These are phyloP conservation scores for Lipomyces yarrowii DNA, from an alignment of 1,139 yeast genomes.

Conservation along the genomic window DNA sequence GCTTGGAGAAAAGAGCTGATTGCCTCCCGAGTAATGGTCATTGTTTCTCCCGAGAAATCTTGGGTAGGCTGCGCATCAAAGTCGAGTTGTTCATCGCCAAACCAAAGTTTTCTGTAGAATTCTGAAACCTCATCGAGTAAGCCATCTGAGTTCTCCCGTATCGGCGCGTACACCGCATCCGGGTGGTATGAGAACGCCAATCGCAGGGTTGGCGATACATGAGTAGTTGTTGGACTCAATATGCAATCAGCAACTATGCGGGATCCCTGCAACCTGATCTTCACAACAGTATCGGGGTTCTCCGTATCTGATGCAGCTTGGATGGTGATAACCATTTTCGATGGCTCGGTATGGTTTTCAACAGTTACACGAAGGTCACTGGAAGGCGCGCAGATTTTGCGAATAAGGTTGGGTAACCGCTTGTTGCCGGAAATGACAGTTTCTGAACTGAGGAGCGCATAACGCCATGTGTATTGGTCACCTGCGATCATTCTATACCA, in stretches of 20 bases:
- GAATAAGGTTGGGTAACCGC: constrained; percentile 77
- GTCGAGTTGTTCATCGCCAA: constrained; percentile 63
- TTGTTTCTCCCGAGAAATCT: constrained; percentile 68
- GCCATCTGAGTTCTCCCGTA: constrained; percentile 83
- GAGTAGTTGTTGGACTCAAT: constrained; percentile 77
- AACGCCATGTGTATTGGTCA: constrained; percentile 78
- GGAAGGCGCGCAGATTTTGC: constrained; percentile 76
- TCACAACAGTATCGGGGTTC: constrained; percentile 70
- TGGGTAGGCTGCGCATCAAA: constrained; percentile 61
- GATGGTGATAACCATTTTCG: constrained; percentile 66
- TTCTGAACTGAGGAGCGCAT: constrained; percentile 78
- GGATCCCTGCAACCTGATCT: constrained; percentile 79
- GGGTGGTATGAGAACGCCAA: constrained; percentile 80
- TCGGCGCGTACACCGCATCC: constrained; percentile 91
- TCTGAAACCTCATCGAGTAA: constrained; percentile 92
- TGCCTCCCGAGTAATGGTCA: constrained; percentile 70
- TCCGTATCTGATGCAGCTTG: constrained; percentile 52
- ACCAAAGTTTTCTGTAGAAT: constrained; percentile 98
- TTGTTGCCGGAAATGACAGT: constrained; percentile 83
- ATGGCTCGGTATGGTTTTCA: constrained; percentile 38
- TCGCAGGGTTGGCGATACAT: constrained; percentile 79
- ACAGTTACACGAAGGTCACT: constrained; percentile 32
- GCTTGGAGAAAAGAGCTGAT: constrained; percentile 95
- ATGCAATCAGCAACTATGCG: constrained; percentile 66
- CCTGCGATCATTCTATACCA: constrained; percentile 92